These are phyloP conservation scores for Byssothecium circinans DNA, from an alignment of 2,329 filamentous ascomycete species.

Conservation along the genomic window DNA sequence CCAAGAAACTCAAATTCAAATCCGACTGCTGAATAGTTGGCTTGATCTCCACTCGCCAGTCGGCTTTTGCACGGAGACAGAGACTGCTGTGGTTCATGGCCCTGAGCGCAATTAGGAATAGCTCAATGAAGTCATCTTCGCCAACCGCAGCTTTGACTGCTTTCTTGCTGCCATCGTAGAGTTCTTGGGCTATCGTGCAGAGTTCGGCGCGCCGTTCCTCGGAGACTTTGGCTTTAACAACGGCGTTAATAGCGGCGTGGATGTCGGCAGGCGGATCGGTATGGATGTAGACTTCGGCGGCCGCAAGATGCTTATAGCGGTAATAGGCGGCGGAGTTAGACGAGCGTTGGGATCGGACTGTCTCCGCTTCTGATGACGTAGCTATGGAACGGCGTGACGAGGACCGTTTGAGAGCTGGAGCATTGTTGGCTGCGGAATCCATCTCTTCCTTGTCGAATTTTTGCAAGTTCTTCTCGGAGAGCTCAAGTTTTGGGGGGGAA, in stretches of 20 bases:
- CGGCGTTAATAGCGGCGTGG: conserved; percentile 9
- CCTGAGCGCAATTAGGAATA: conserved; percentile 8
- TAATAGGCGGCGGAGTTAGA: conserved; percentile 6
- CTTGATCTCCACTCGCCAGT: conserved; percentile 16
- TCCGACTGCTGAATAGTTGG: conserved; percentile 7
- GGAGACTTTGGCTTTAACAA: conserved; percentile 13
- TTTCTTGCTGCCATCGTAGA: conserved; percentile 8
- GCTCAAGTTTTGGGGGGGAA: neutral
- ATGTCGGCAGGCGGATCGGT: conserved; percentile 15
- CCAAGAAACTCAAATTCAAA: conserved; percentile 12
- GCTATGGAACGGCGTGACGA: conserved; percentile 5
- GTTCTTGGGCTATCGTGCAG: conserved; percentile 12
- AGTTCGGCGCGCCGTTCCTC: conserved; percentile 9
- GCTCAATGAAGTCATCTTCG: conserved; percentile 13
- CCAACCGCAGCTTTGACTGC: conserved; percentile 8
- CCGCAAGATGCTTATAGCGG: conserved; percentile 7
- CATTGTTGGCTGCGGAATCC: conserved; percentile 5
- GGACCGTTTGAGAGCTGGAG: conserved; percentile 6
- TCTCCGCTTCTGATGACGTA: conserved; percentile 7
- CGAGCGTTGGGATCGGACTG: conserved; percentile 8
- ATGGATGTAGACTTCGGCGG: conserved; percentile 12
- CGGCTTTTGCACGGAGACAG: conserved; percentile 11
- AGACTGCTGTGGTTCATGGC: conserved; percentile 9
- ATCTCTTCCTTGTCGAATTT: conserved; percentile 7
- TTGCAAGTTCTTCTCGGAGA: conserved; percentile 3